These are phyloP conservation scores for Capsicum pubescens DNA, from an alignment of 257 asterid species.

Conservation along the genomic window DNA sequence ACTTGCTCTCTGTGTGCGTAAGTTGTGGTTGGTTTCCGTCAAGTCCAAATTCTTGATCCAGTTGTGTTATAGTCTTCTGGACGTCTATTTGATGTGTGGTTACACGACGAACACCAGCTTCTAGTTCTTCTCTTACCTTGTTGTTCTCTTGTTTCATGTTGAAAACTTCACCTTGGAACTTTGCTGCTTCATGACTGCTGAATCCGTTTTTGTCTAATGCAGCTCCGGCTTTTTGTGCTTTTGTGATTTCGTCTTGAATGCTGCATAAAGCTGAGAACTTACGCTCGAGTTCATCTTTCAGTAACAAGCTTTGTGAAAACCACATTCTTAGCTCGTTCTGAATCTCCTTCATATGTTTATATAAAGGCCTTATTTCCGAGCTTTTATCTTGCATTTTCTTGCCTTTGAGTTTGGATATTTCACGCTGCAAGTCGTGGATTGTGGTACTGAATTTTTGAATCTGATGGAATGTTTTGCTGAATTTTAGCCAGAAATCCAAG, in stretches of 20 bases:
- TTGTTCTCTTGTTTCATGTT: slow-evolving; percentile 94
- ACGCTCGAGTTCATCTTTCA: slow-evolving; percentile 71
- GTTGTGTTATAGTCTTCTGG: slow-evolving; percentile 55
- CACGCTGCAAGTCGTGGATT: slow-evolving; percentile 34
- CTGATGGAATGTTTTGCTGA: slow-evolving; percentile 58
- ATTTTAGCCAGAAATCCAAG: slow-evolving; percentile 66
- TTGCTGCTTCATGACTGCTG: slow-evolving; percentile 90
- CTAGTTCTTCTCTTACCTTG: slow-evolving; percentile 76
- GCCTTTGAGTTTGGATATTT: slow-evolving; percentile 41
- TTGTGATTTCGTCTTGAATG: slow-evolving; percentile 76
- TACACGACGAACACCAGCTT: slow-evolving; percentile 63
- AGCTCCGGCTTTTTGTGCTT: slow-evolving; percentile 58
- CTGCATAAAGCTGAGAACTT: slow-evolving; percentile 69
- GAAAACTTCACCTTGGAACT: slow-evolving; percentile 80
- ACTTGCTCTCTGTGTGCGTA: slow-evolving; percentile 48
- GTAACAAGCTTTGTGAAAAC: slow-evolving; percentile 63
- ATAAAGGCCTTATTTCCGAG: slow-evolving; percentile 69
- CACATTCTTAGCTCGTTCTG: slow-evolving; percentile 70
- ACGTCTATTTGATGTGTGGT: slow-evolving; percentile 59
- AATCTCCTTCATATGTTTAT: slow-evolving; percentile 85
- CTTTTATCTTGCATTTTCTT: slow-evolving; percentile 44
- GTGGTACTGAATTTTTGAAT: slow-evolving; percentile 57
- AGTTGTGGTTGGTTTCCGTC: slow-evolving; percentile 55
- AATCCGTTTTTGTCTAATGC: slow-evolving; percentile 66
- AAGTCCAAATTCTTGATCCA: slow-evolving; percentile 70